Conservation (phyloP, 768 basidiomycete genomes). For the Boletus patriciae region DNA sequence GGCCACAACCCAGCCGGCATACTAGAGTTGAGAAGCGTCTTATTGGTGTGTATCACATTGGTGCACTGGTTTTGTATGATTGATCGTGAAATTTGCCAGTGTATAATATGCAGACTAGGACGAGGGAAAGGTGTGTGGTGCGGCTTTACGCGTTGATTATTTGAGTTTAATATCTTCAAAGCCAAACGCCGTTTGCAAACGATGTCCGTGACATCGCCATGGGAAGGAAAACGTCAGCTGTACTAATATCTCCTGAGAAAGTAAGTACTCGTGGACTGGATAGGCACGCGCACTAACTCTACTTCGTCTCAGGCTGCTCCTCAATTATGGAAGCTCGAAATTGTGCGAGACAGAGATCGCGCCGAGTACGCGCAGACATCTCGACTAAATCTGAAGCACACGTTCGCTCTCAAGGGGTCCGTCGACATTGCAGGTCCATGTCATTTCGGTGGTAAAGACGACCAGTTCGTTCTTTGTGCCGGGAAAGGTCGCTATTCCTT, state of each 20-base stretch:
- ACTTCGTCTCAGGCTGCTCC: slow-evolving; percentile 57
- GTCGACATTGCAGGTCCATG: slow-evolving; percentile 80
- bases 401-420: slow-evolving; percentile 64
- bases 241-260: slow-evolving; percentile 41
- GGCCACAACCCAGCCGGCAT: slow-evolving; percentile 47
- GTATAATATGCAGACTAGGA: slow-evolving; percentile 47
- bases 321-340: slow-evolving; percentile 72
- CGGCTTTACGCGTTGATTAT: neutral
- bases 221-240: slow-evolving; percentile 43
- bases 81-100: slow-evolving; percentile 31
- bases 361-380: slow-evolving; percentile 36
- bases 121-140: slow-evolving; percentile 44
- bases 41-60: slow-evolving; percentile 39
- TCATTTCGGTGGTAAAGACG: slow-evolving; percentile 79
- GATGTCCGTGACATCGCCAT: slow-evolving; percentile 55
- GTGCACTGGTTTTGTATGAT: neutral
- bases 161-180: slow-evolving; percentile 24
- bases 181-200: slow-evolving; percentile 55
- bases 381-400: slow-evolving; percentile 52
- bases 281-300: slow-evolving; percentile 9
- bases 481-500: slow-evolving; percentile 55
- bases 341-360: slow-evolving; percentile 51
- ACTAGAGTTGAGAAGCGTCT: slow-evolving; percentile 55
- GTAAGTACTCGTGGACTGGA: slow-evolving; percentile 17
- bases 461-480: slow-evolving; percentile 76